Percentiles rank a stretch among this genome's conserved stretches.
Evolutionary conservation across 2,329 filamentous ascomycete species (phyloP).

Genomic region (Aspergillus ibericus): DNA sequence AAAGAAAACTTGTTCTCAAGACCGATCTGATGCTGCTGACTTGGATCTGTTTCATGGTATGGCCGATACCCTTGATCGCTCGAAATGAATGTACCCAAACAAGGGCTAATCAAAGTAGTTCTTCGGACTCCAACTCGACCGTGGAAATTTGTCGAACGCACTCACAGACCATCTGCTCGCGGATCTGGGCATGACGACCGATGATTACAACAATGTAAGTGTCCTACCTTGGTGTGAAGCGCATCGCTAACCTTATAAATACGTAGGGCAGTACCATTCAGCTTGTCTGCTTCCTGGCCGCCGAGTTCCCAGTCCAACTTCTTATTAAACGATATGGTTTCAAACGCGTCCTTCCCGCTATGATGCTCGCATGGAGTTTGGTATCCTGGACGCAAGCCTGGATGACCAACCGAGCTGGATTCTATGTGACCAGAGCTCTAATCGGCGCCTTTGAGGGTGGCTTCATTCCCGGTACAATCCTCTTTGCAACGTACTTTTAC

Average conservation of each 20-base stretch:
- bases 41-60: slow-evolving; percentile 27
- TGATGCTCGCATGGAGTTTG: slow-evolving; percentile 49
- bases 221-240: accelerated
- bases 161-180: slow-evolving; percentile 39
- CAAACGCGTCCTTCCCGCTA: slow-evolving; percentile 47
- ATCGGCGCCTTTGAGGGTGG: slow-evolving; percentile 44
- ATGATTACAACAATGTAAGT: slow-evolving; percentile 41
- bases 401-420: slow-evolving; percentile 33
- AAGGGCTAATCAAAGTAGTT: slow-evolving; percentile 21
- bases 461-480: slow-evolving; percentile 38
- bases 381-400: slow-evolving; percentile 40
- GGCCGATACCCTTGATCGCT: background rate
- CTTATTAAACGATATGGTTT: slow-evolving; percentile 50
- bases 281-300: slow-evolving; percentile 28
- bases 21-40: slow-evolving; percentile 31
- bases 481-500: slow-evolving; percentile 47
- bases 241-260: no score
- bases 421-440: slow-evolving; percentile 41
- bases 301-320: slow-evolving; percentile 49
- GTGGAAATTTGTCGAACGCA: slow-evolving; percentile 38
- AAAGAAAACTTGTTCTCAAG: slow-evolving; percentile 49
- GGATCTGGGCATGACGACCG: slow-evolving; percentile 34
- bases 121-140: slow-evolving; percentile 35
- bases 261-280: slow-evolving; percentile 26
- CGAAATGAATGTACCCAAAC: background rate